Evolutionary conservation across 2,329 filamentous ascomycete species (phyloP), one percentile per base, ranked within the genome.

Genomic region (Akanthomyces lecanii): DNA sequence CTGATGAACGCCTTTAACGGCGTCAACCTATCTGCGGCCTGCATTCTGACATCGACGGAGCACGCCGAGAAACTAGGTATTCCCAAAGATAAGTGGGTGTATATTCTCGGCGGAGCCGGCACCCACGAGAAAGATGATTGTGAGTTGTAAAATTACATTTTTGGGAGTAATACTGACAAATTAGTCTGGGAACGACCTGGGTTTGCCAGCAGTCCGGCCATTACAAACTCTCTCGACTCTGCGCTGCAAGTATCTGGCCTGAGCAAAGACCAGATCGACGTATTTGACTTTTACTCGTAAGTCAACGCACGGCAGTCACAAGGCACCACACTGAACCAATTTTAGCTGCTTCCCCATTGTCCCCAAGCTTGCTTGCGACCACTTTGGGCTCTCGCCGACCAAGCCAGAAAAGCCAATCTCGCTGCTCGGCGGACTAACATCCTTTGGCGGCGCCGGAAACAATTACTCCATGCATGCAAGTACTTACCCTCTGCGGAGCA

Each of bases 1-100:
- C 72, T 89, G 11, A 89, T 89, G 87, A 90, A 90, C 68, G 87
- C 87, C 0, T 89, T 89, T 74, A 90, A 89, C 66, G 87, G 80
- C 2, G 81, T 90, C 42, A 89, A 90, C 64, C 74, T 89, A 16
- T 82, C 86, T 2, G 83, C 79, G 0, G 85, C 86, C 8, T 81
- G 82, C 63, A 77, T 90, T 18, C 64, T 90, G 4, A 89, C 87
- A 0, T 85, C 84, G 0, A 78, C 77, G 0, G 77, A 83, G 1
- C 76, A 79, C 68, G 87, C 88, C 0, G 73, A 71, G 48, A 72
- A 81, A 50, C 74, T 89, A 1, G 81, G 81, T 0, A 79, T 89
- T 12, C 79, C 83, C 0, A 68, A 80, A 55, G 76, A 77, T 6
- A 80, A 79, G 70, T 89, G 85, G 85, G 81, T 89, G 1, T 89